phyloP scores from a whole-genome alignment of 352 stramenopile species.

The Plasmopara muralis region DNA sequence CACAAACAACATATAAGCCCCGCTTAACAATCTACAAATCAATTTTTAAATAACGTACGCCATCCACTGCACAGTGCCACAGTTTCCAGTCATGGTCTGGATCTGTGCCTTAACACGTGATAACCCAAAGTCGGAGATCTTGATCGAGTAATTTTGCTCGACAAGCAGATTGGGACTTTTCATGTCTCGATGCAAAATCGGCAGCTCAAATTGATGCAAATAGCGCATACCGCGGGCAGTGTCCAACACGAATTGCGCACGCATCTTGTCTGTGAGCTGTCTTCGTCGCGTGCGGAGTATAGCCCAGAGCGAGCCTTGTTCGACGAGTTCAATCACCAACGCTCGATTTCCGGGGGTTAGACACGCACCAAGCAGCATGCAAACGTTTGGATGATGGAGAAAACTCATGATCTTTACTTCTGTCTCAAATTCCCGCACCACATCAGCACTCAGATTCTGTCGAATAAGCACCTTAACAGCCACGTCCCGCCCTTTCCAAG shows the following conservation, averaged over 20 bases:
- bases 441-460: conserved; percentile 60
- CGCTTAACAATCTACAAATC: conserved; percentile 19
- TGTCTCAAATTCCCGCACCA: conserved; percentile 71
- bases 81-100: conserved; percentile 90
- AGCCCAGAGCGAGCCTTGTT: conserved; percentile 90
- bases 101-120: conserved; percentile 89
- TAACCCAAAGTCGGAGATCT: conserved; percentile 90
- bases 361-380: conserved; percentile 93
- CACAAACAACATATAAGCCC: conserved; percentile 13
- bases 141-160: conserved; percentile 75
- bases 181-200: conserved; percentile 87
- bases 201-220: conserved; percentile 75
- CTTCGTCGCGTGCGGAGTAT: conserved; percentile 66
- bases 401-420: conserved; percentile 84
- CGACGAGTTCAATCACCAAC: conserved; percentile 94
- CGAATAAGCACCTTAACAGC: conserved; percentile 73
- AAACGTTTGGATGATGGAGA: conserved; percentile 96
- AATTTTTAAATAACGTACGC: conserved; percentile 45
- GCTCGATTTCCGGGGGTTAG: conserved; percentile 87
- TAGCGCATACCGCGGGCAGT: conserved; percentile 86
- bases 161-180: conserved; percentile 89
- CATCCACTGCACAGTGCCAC: conserved; percentile 86
- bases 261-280: conserved; percentile 37
- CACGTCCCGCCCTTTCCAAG: conserved; percentile 47
- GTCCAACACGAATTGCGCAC: conserved; percentile 55